Conservation (phyloP, 1,284 basidiomycete species). For the Anthracocystis walkeri region DNA sequence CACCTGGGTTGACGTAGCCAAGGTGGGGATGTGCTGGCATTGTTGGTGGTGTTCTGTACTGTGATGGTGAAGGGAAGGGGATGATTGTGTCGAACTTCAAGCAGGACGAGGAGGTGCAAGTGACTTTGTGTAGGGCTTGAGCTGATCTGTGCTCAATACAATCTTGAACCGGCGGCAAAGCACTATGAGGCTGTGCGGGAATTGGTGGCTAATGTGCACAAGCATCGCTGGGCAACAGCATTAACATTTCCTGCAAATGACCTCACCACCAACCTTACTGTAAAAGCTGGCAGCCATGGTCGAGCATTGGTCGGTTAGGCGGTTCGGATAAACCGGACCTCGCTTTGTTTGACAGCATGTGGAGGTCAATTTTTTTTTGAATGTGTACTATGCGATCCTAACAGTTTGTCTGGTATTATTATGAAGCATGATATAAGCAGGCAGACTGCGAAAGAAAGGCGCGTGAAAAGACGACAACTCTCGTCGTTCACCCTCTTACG, state of each 20-base stretch:
- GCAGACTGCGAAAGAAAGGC: neutral
- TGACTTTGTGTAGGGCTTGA: neutral
- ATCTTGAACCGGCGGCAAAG: neutral
- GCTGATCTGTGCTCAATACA: constrained; percentile 1
- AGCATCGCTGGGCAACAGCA: neutral
- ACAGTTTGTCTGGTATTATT: neutral
- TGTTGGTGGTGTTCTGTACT: neutral
- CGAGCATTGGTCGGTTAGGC: neutral
- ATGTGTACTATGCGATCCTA: neutral
- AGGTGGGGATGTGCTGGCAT: constrained; percentile 58
- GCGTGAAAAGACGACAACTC: neutral
- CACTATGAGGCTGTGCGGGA: neutral
- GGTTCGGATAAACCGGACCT: too few species aligned
- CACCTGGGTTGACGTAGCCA: constrained; percentile 51
- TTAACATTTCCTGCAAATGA: neutral
- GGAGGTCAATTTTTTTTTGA: neutral
- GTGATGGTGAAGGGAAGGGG: neutral
- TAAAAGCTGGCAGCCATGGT: neutral
- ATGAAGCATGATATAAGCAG: neutral
- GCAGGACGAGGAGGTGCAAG: neutral
- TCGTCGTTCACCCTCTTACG: neutral
- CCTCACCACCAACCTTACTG: neutral
- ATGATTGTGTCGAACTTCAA: too few species aligned
- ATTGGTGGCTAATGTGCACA: neutral
- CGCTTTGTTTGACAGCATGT: neutral